Base-by-base conservation (phyloP, 2,329 filamentous ascomycete genomes). In the Fusarium neocosmosporiellum region DNA sequence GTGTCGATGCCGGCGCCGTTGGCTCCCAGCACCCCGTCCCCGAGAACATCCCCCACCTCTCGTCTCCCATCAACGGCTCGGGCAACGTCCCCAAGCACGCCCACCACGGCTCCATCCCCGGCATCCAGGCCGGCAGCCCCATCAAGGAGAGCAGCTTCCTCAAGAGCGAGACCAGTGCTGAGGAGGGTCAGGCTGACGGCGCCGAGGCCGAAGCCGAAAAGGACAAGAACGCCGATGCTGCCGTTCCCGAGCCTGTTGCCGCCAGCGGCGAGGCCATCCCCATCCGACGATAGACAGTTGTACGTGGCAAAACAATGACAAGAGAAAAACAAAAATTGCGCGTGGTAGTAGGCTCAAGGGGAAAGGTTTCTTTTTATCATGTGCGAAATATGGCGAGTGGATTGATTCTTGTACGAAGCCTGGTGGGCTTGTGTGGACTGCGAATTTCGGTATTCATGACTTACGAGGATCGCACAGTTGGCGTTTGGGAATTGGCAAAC, bases 1-100 rank as follows among this genome's bases (percentile, higher is more conserved):
- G 96, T 81, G 93, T 96, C 79, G 96, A 97, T 80, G 94, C 97
- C 69, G 97, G 96, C 80, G 93, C 93, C 79, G 94, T 99, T 80
- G 96, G 96, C 79, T 95, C 94, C 79, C 93, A 98, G 85, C 96
- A 99, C 83, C 96, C 96, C 63, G 92, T 95, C 59, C 95, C 95
- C 75, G 95, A 98, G 85, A 97, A 97, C 83, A 98, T 98, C 83
- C 95, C 95, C 33, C 95, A 98, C 86, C 89, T 96, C 76, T 91
- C 92, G 48, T 92, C 92, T 65, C 91, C 92, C 69, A 83, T 88
- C 83, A 78, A 85, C 72, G 78, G 77, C 66, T 75, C 74, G 68
- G 75, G 73, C 59, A 77, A 65, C 69, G 70, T 78, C 60, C 80
- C 80, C 58, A 83, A 84, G 78, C 84, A 83, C 73, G 82, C 75